Conservation (phyloP, 2,329 filamentous ascomycete genomes). For the Penicillium fuscoglaucum region DNA sequence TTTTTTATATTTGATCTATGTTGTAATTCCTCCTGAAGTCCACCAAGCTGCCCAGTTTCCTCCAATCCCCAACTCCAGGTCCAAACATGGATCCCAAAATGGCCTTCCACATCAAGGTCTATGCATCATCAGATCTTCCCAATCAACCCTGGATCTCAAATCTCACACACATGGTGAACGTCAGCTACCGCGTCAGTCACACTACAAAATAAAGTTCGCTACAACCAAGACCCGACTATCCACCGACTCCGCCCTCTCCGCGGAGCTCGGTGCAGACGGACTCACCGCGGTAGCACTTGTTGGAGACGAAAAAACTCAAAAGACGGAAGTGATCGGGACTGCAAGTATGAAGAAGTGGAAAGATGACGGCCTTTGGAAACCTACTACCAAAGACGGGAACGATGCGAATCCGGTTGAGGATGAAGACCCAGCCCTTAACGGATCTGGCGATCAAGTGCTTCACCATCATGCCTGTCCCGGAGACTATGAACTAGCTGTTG, state of each 20-base stretch:
- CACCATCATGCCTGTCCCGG: not conserved
- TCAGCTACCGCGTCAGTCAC: not conserved
- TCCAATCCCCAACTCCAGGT: no score
- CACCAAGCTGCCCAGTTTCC: not conserved
- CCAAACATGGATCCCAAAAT: not conserved
- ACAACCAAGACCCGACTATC: not conserved
- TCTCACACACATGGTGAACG: not conserved
- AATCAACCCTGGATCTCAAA: not conserved
- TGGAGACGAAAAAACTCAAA: not conserved
- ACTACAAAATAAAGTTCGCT: not conserved
- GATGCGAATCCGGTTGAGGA: not conserved
- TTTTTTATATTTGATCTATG: not conserved
- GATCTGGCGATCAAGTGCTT: not conserved
- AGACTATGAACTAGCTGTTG: not conserved
- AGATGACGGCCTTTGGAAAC: not conserved
- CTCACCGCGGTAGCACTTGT: not conserved
- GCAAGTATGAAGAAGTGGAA: not conserved
- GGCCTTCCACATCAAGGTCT: not conserved
- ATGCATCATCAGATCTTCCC: not conserved
- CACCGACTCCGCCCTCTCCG: not conserved
- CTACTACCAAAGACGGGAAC: not conserved
- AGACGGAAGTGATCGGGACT: not conserved
- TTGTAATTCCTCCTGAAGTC: not conserved
- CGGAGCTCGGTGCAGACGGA: not conserved
- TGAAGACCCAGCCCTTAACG: not conserved